Percentiles rank a stretch among this genome's conserved stretches.
Conservation (phyloP, 1,284 basidiomycete species). For the Ceratobasidium sp. region DNA sequence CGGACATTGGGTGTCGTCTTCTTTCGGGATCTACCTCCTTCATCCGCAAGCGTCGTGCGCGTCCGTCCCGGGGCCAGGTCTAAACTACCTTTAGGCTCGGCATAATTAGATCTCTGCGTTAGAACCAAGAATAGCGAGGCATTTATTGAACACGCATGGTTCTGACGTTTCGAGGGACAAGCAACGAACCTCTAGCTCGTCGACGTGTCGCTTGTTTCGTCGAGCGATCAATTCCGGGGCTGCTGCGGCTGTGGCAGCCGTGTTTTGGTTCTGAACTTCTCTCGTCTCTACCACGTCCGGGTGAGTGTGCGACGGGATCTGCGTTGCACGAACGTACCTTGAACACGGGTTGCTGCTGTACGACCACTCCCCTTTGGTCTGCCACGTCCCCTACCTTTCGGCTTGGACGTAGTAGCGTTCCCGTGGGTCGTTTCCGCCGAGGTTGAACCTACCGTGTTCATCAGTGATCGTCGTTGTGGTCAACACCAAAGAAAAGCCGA, state of each 20-base stretch:
- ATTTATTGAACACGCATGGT: too few relatives aligned
- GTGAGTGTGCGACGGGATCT: background rate
- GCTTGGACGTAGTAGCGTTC: background rate
- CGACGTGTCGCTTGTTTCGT: constrained; percentile 79
- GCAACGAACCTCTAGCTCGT: constrained; percentile 78
- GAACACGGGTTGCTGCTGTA: constrained; percentile 11
- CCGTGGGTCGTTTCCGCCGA: background rate
- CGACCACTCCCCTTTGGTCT: constrained; percentile 19
- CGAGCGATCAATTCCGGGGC: constrained; percentile 77
- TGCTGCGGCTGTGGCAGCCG: constrained; percentile 54
- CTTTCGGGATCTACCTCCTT: constrained; percentile 64
- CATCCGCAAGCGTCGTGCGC: constrained; percentile 79
- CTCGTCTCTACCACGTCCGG: constrained; percentile 55
- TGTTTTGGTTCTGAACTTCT: constrained; percentile 57
- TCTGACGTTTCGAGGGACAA: background rate
- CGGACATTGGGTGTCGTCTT: constrained; percentile 85
- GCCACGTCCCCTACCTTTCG: constrained; percentile 16
- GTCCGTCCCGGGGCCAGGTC: constrained; percentile 64
- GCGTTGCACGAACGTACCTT: constrained; percentile 32
- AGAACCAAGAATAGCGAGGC: too few relatives aligned
- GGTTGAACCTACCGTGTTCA: constrained; percentile 15
- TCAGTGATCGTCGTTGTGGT: constrained; percentile 13
- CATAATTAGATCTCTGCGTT: constrained; percentile 79
- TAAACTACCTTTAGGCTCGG: constrained; percentile 66
- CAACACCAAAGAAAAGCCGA: background rate